A percentile compares a stretch with the other conserved stretches of the same genome.
Conservation (phyloP, 805 yeast species). For the Teunomyces stri region DNA sequence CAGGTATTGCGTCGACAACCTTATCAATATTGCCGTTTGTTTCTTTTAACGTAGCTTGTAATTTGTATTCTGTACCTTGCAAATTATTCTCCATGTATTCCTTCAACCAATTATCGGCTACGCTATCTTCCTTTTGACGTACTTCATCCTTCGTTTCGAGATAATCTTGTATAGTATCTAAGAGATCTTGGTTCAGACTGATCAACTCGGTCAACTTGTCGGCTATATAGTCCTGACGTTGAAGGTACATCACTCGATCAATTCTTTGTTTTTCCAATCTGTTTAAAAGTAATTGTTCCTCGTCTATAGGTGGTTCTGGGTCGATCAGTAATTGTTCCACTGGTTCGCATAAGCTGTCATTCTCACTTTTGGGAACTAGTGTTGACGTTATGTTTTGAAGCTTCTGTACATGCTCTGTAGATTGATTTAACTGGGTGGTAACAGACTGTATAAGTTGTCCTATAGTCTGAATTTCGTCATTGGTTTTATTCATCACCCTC, state of each 20-base stretch:
- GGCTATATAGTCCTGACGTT: constrained; percentile 33
- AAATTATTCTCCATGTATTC: constrained; percentile 12
- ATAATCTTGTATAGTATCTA: constrained; percentile 32
- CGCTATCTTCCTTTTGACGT: constrained; percentile 14
- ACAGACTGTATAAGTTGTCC: constrained; percentile 17
- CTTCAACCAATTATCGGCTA: constrained; percentile 10
- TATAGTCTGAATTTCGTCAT: constrained; percentile 19
- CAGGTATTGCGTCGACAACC: constrained; percentile 6
- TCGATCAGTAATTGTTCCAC: constrained; percentile 7
- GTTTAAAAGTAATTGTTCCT: constrained; percentile 13
- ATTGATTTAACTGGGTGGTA: constrained; percentile 16
- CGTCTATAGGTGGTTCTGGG: constrained; percentile 1
- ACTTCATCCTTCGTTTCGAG: constrained; percentile 20
- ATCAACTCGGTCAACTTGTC: constrained; percentile 32
- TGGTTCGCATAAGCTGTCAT: constrained; percentile 8
- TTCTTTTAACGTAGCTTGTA: constrained; percentile 14
- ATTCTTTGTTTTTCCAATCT: constrained; percentile 29
- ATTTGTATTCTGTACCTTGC: constrained; percentile 11
- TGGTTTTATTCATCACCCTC: constrained; percentile 15
- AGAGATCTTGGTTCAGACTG: constrained; percentile 31
- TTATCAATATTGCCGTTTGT: constrained; percentile 9
- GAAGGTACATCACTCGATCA: constrained; percentile 36
- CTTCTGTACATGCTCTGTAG: constrained; percentile 17
- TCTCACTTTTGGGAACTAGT: constrained; percentile 17
- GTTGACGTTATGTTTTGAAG: constrained; percentile 17